Base-by-base conservation (phyloP, 2,329 filamentous ascomycete genomes). In the Neofusicoccum kwambonambiense region DNA sequence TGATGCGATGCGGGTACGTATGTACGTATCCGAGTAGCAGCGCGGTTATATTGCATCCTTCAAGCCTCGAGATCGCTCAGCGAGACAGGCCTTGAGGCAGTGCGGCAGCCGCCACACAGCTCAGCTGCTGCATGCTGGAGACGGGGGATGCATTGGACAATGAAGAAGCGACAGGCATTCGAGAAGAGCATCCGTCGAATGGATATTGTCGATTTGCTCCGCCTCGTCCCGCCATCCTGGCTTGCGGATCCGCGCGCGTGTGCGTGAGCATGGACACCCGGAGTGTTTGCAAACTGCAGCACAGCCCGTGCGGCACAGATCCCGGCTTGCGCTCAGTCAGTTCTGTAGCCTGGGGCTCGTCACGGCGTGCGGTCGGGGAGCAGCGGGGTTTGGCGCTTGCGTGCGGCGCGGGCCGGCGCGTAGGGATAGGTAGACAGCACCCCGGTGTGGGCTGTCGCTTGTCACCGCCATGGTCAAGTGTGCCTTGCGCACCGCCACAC, bases 381-480 rank as follows among this genome's bases (percentile, higher is more conserved):
- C 35, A 42, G 13, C 7, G 31, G n/a, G 22, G 3, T 12, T 22
- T 17, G 19, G 37, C 17, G 37, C 34, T 31, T 41, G 37, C 34
- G n/a, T 19, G 52, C 52, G 52, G 52, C 52, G 52, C 52, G 52
- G 52, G 17, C 52, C 57, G 57, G 57, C 57, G 57, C 42, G 12
- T 61, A 39, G 15, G 3, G 31, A 47, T 15, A 17, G 19, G 52
- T 31, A 13, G 19, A 12, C 9, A 8, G 41, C 31, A 52, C 50
- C 50, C 50, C 34, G 15, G 50, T 37, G 22, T 50, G 22, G 47
- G 45, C 17, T 27, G 17, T 31, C 47, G 45, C 19, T 27, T 49
- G 6, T 12, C 47, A 56, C 17, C 51, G 37, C 35, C n/a, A 4
- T 22, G 7, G 4, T 22, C 39, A 15, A 44, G 52, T 34, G 52